Conservation (phyloP, 495 filamentous ascomycete genomes). For the Poronia punctata region DNA sequence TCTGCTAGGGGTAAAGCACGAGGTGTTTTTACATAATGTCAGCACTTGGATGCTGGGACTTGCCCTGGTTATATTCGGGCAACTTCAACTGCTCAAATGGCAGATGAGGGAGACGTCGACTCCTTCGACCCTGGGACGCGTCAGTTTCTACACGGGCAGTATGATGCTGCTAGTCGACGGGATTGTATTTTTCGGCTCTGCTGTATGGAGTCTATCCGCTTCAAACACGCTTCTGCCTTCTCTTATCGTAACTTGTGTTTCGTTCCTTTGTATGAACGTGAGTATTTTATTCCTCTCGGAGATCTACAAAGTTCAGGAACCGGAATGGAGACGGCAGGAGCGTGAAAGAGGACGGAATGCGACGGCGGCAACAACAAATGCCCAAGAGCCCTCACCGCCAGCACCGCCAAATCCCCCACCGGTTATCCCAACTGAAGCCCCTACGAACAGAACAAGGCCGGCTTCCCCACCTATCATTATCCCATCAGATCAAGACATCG, state of each 20-base stretch:
- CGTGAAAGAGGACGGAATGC: constrained; percentile 35
- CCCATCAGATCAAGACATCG: constrained; percentile 75
- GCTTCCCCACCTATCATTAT: constrained; percentile 61
- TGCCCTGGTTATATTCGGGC: constrained; percentile 54
- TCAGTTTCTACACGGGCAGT: constrained; percentile 82
- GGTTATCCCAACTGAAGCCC: constrained; percentile 21
- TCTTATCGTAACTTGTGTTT: constrained; percentile 66
- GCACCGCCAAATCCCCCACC: constrained; percentile 22
- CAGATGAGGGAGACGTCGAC: constrained; percentile 91
- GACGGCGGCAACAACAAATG: constrained; percentile 7
- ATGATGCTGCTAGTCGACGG: constrained; percentile 86
- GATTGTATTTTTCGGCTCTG: constrained; percentile 51
- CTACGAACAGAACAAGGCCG: constrained; percentile 46
- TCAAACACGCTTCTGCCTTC: constrained; percentile 60
- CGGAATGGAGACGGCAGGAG: constrained; percentile 60
- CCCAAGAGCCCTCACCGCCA: constrained; percentile 9
- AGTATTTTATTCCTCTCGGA: constrained; percentile 82
- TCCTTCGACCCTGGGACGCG: constrained; percentile 83
- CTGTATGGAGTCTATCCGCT: constrained; percentile 57
- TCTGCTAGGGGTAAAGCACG: constrained; percentile 69
- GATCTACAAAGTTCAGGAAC: constrained; percentile 80
- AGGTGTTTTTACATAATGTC: constrained; percentile 60
- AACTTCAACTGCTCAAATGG: constrained; percentile 66
- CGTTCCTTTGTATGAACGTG: constrained; percentile 54
- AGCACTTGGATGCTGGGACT: constrained; percentile 63